Evolutionary conservation across 176 grass and related monocot species (phyloP), one percentile per base, ranked within the genome.

Genomic region (Oryza glumipatula): DNA sequence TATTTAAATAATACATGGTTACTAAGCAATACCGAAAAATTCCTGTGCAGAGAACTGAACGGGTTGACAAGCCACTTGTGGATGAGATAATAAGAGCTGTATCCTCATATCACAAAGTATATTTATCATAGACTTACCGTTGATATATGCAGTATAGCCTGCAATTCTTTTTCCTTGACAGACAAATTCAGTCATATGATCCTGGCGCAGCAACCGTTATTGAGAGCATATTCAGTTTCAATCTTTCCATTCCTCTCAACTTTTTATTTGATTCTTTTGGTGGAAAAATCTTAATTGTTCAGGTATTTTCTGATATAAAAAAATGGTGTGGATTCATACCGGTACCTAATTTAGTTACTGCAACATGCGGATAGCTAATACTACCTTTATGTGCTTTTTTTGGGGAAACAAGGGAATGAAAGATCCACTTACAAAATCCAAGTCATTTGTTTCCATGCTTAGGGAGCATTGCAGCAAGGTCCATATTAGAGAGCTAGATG

Each of bases 201-300:
- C 96, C 96, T 89, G 96, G 96, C 43, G 93, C 91, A 75, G 52
- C 49, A 75, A 83, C 78, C 33, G 86, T 95, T 83, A 84, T 98
- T 56, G 91, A 95, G 85, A 92, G 87, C 67, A 75, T 98, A 87
- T 90, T 95, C 60, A 92, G 83, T 61, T 92, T 98, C 47, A 86
- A 94, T 67, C 85, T 98, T 86, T 94, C 96, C 1, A 92, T 98
- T 90, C 96, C 93, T 76, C 93, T 98, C 41, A 95, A 98, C 81
- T 94, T 94, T 75, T 79, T 98, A 16, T 86, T 98, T 69, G 89
- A 92, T 85, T 95, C 89, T 72, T 98, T 92, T 84, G 93, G 93
- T 78, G 93, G 96, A 87, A 84, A 86, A 23, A 73, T 98, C 43
- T 90, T 98, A 43, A 74, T 94, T 81, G 76, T 98, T 69, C 93